phyloP scores from a whole-genome alignment of 2,329 filamentous ascomycete species.

The Pleomassaria siparia region DNA sequence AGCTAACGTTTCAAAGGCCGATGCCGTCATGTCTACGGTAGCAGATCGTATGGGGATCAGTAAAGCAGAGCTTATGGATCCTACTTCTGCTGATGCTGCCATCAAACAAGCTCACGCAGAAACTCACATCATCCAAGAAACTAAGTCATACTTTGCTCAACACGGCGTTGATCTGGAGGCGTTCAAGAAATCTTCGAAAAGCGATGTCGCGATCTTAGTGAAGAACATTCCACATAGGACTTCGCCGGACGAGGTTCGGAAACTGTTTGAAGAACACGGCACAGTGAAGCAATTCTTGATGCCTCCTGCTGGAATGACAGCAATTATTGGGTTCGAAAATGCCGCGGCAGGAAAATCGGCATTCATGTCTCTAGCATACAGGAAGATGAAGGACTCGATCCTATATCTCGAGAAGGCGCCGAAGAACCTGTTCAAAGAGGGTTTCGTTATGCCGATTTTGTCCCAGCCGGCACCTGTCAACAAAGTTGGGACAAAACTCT shows the following conservation, averaged over 20 bases:
- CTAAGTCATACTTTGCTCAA: conserved; percentile 83
- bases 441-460: conserved; percentile 27
- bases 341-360: conserved; percentile 78
- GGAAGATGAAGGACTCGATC: conserved; percentile 86
- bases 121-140: conserved; percentile 94
- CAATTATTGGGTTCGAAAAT: conserved; percentile 85
- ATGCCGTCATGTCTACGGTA: conserved; percentile 89
- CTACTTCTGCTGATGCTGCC: conserved; percentile 90
- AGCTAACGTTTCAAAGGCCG: conserved; percentile 48
- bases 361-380: conserved; percentile 83
- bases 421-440: conserved; percentile 68
- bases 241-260: conserved; percentile 73
- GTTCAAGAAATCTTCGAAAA: conserved; percentile 82
- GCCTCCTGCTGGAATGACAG: conserved; percentile 90
- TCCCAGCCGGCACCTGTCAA: conserved; percentile 35
- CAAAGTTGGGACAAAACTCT: conserved; percentile 56
- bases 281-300: conserved; percentile 80
- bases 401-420: conserved; percentile 94
- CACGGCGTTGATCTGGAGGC: conserved; percentile 91
- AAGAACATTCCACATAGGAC: conserved; percentile 94
- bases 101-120: conserved; percentile 97
- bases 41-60: conserved; percentile 83
- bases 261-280: conserved; percentile 83
- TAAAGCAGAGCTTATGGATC: conserved; percentile 90
- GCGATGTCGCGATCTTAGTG: conserved; percentile 83